Evolutionary conservation across 2,329 filamentous ascomycete species (phyloP).

Genomic region (Orbilia blumenaviensis): DNA sequence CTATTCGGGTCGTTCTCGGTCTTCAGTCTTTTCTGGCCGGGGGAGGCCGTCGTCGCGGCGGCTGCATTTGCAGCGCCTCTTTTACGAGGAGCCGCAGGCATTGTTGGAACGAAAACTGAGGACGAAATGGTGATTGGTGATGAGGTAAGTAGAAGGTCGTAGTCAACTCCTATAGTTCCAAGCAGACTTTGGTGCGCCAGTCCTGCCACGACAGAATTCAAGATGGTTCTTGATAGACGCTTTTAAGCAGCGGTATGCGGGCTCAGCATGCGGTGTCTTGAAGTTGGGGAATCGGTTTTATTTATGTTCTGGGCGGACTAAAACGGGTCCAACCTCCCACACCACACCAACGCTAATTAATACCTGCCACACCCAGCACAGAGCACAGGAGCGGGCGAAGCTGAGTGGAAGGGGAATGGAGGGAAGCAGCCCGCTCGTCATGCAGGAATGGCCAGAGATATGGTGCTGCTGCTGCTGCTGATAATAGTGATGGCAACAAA

Average conservation of each 20-base stretch:
- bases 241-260: slow-evolving; percentile 40
- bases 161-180: slow-evolving; percentile 15
- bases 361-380: slow-evolving; percentile 50
- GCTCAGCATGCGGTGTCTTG: slow-evolving; percentile 46
- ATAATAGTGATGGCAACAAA: no score
- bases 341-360: slow-evolving; percentile 53
- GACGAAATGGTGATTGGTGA: slow-evolving; percentile 23
- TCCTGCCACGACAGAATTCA: slow-evolving; percentile 31
- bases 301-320: slow-evolving; percentile 53
- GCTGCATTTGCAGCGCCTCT: slow-evolving; percentile 33
- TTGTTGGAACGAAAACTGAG: slow-evolving; percentile 28
- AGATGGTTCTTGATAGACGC: slow-evolving; percentile 34
- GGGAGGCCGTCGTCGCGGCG: slow-evolving; percentile 39
- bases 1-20: slow-evolving; percentile 41
- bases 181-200: slow-evolving; percentile 28
- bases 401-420: slow-evolving; percentile 46
- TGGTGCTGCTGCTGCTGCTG: no score
- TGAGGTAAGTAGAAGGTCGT: slow-evolving; percentile 11
- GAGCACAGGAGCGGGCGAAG: slow-evolving; percentile 47
- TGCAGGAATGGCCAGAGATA: slow-evolving; percentile 47
- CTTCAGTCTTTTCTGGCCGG: slow-evolving; percentile 47
- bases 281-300: slow-evolving; percentile 52
- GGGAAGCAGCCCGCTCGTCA: slow-evolving; percentile 52
- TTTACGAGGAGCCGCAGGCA: slow-evolving; percentile 45
- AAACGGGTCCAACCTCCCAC: slow-evolving; percentile 53